These are phyloP conservation scores for Trematosphaeria pertusa DNA, from an alignment of 2,329 filamentous ascomycete species.

Conservation along the genomic window DNA sequence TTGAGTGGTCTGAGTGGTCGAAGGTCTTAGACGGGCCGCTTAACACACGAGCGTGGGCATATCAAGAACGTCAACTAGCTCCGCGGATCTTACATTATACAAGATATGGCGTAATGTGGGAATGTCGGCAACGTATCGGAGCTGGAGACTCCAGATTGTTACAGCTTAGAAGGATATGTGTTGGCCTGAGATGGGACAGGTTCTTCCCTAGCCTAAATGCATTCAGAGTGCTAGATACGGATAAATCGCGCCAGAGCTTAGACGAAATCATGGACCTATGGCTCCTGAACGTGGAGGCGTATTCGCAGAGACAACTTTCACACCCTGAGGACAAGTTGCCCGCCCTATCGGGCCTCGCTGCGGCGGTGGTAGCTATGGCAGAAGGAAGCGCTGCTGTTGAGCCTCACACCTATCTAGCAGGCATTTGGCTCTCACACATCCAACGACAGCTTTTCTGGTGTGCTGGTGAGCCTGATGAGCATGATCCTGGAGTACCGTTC, in stretches of 20 bases:
- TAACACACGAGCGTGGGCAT: slow-evolving; percentile 3
- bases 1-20: neutral
- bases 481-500: too few species aligned
- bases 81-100: slow-evolving; percentile 7
- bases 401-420: neutral
- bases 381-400: neutral
- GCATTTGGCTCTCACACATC: neutral
- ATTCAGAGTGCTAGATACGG: neutral
- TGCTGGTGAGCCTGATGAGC: too few species aligned
- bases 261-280: neutral
- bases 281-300: neutral
- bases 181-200: neutral
- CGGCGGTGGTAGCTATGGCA: neutral
- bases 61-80: slow-evolving; percentile 6
- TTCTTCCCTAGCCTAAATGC: neutral
- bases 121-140: slow-evolving; percentile 1
- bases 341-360: slow-evolving; percentile 1
- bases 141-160: neutral
- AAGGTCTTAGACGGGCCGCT: neutral
- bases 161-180: neutral
- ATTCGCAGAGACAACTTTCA: neutral
- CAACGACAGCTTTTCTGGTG: slow-evolving; percentile 1
- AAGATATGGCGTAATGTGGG: slow-evolving; percentile 1
- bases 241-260: neutral
- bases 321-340: neutral